These are phyloP conservation scores for Daldinia loculata DNA, from an alignment of 495 filamentous ascomycete genomes.

Conservation along the genomic window DNA sequence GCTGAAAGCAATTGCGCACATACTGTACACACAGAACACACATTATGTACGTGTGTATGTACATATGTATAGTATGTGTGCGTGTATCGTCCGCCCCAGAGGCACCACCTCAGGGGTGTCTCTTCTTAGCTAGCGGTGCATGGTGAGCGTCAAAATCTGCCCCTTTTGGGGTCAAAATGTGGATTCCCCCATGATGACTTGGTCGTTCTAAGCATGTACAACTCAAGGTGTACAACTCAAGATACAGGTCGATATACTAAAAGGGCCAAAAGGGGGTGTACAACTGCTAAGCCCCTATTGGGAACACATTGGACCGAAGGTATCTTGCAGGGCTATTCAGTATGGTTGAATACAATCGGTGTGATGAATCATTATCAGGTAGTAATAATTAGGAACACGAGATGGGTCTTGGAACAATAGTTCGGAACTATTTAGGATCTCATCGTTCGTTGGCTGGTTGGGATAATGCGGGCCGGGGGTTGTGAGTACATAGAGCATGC, in stretches of 20 bases:
- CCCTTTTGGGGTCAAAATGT: conserved; percentile 25
- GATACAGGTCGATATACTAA: conserved; percentile 8
- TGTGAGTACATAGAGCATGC: conserved; percentile 25
- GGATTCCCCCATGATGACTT: conserved; percentile 34
- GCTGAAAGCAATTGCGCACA: conserved; percentile 19
- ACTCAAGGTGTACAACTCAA: conserved; percentile 5
- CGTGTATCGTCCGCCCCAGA: conserved; percentile 11
- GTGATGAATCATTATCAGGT: conserved; percentile 28
- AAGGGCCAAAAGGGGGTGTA: conserved; percentile 25
- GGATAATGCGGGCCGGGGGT: conserved; percentile 35
- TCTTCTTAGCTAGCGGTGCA: conserved; percentile 9
- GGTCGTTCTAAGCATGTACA: conserved; percentile 1
- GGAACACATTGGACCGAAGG: not conserved
- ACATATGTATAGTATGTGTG: not conserved
- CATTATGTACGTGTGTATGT: conserved; percentile 10
- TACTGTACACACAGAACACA: not conserved
- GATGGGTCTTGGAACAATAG: conserved; percentile 42
- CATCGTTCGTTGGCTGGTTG: conserved; percentile 25
- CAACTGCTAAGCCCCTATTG: conserved; percentile 24
- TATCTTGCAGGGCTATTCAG: conserved; percentile 7
- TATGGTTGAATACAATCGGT: conserved; percentile 23
- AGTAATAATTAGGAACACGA: conserved; percentile 38
- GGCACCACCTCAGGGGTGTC: conserved; percentile 4
- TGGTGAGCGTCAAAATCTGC: conserved; percentile 32
- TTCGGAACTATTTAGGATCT: conserved; percentile 39